phyloP scores from a whole-genome alignment of 2,329 filamentous ascomycete genomes.

The Harringtonia lauricola region DNA sequence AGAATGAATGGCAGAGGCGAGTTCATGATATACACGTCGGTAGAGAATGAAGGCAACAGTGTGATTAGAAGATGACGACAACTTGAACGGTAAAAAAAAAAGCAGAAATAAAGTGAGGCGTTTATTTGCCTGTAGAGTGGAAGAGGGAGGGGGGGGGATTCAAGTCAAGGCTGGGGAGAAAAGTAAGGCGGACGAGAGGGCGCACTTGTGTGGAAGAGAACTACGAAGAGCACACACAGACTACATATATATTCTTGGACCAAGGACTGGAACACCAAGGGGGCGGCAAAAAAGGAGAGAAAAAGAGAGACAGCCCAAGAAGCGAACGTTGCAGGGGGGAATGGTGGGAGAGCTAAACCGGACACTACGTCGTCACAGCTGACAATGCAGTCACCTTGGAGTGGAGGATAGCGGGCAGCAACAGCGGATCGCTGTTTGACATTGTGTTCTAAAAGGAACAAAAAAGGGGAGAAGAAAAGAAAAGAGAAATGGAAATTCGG shows the following conservation, averaged over 20 bases:
- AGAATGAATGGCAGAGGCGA: not conserved
- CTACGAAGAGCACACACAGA: not conserved
- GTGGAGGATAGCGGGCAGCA: not conserved
- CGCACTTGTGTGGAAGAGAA: not conserved
- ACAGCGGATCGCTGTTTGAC: not conserved
- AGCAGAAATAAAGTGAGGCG: conserved; percentile 12
- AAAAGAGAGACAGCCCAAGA: conserved; percentile 6
- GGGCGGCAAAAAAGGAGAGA: not conserved
- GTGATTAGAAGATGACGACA: too few species aligned
- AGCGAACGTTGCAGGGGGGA: not conserved
- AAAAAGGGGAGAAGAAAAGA: not conserved
- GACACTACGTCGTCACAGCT: not conserved
- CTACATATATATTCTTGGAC: not conserved
- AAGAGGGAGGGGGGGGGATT: not conserved
- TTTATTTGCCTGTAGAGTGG: conserved; percentile 30
- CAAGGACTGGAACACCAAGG: not conserved
- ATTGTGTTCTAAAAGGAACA: not conserved
- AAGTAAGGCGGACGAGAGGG: not conserved
- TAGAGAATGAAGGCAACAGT: too few species aligned
- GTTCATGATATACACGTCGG: too few species aligned
- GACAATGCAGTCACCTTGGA: not conserved
- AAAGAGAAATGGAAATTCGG: not conserved
- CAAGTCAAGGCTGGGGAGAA: not conserved
- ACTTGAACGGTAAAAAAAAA: too few species aligned
- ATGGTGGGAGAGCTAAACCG: not conserved